phyloP scores from a whole-genome alignment of 345 rosid species.

The Aquilaria malaccensis region DNA sequence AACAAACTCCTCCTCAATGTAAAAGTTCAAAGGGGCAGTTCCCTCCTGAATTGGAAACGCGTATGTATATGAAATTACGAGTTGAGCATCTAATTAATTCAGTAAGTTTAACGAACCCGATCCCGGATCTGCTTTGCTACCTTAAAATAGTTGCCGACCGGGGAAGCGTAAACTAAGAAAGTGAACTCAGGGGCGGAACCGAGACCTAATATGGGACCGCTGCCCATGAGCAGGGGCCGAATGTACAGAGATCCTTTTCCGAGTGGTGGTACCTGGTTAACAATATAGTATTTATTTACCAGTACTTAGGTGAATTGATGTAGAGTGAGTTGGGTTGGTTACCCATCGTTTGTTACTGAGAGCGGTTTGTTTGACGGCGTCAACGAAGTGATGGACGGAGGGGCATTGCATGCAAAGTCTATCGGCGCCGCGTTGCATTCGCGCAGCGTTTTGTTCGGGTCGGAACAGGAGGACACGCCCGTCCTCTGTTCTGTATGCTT shows the following conservation, averaged over 20 bases:
- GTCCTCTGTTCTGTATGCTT: slow-evolving; percentile 66
- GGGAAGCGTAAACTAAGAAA: slow-evolving; percentile 64
- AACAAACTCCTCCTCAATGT: slow-evolving; percentile 42
- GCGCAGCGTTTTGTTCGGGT: slow-evolving; percentile 54
- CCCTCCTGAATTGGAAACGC: slow-evolving; percentile 36
- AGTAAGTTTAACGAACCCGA: too few relatives aligned
- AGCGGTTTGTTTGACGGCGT: slow-evolving; percentile 63
- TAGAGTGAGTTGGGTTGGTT: background rate
- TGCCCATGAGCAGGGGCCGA: slow-evolving; percentile 79
- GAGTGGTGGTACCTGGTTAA: slow-evolving; percentile 70
- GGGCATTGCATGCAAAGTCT: slow-evolving; percentile 88
- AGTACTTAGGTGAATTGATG: background rate
- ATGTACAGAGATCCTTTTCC: slow-evolving; percentile 78
- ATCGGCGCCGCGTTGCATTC: slow-evolving; percentile 73
- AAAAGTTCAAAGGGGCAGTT: slow-evolving; percentile 44
- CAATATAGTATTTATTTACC: background rate
- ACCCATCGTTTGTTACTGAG: slow-evolving; percentile 86
- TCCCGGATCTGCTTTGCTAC: slow-evolving; percentile 12
- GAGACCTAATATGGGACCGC: slow-evolving; percentile 63
- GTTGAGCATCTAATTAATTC: too few relatives aligned
- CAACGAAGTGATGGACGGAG: slow-evolving; percentile 58
- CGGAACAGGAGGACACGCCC: slow-evolving; percentile 70
- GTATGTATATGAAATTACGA: too few relatives aligned
- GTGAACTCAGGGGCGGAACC: slow-evolving; percentile 71
- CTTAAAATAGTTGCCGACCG: slow-evolving; percentile 85